Evolutionary conservation across 2,329 filamentous ascomycete species (phyloP).

Genomic region (Colletotrichum musae): DNA sequence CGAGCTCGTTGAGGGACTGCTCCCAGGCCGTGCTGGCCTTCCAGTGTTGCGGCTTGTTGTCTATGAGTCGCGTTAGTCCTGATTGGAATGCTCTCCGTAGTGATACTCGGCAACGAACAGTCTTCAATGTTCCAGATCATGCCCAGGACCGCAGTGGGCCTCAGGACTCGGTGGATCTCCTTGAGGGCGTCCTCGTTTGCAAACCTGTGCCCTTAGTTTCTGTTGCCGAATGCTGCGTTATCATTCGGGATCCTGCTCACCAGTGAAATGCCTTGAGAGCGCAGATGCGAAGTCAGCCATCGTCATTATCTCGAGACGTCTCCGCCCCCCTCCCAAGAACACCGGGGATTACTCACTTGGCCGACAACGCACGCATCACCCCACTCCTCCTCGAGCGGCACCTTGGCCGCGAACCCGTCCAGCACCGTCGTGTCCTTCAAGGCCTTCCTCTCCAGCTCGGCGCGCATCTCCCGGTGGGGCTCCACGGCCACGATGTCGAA

Average conservation of each 20-base stretch:
- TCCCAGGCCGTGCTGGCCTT: slow-evolving; percentile 73
- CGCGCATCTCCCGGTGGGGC: slow-evolving; percentile 76
- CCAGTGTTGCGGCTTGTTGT: slow-evolving; percentile 75
- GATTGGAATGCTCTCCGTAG: slow-evolving; percentile 5
- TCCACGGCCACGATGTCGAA: slow-evolving; percentile 75
- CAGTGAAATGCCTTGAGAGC: slow-evolving; percentile 66
- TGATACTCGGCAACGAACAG: slow-evolving; percentile 58
- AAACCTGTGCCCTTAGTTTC: slow-evolving; percentile 67
- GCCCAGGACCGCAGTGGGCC: slow-evolving; percentile 72
- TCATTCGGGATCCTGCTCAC: slow-evolving; percentile 54
- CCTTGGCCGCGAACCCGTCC: slow-evolving; percentile 70
- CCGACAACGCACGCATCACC: slow-evolving; percentile 77
- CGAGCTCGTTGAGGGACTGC: slow-evolving; percentile 70
- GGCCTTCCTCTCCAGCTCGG: slow-evolving; percentile 70
- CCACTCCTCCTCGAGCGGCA: slow-evolving; percentile 70
- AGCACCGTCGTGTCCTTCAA: slow-evolving; percentile 68
- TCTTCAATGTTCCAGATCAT: slow-evolving; percentile 84
- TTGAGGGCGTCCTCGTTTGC: slow-evolving; percentile 72
- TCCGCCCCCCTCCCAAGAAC: not conserved
- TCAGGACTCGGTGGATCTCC: slow-evolving; percentile 78
- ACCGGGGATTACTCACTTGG: slow-evolving; percentile 64
- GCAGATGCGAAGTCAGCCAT: slow-evolving; percentile 18
- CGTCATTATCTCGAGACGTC: slow-evolving; percentile 8
- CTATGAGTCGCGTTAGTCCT: slow-evolving; percentile 52
- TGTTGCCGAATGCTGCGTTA: too few species aligned